Evolutionary conservation across 2,329 filamentous ascomycete genomes (phyloP), one percentile per base, ranked within the genome.

Genomic region (Talaromyces sp.): DNA sequence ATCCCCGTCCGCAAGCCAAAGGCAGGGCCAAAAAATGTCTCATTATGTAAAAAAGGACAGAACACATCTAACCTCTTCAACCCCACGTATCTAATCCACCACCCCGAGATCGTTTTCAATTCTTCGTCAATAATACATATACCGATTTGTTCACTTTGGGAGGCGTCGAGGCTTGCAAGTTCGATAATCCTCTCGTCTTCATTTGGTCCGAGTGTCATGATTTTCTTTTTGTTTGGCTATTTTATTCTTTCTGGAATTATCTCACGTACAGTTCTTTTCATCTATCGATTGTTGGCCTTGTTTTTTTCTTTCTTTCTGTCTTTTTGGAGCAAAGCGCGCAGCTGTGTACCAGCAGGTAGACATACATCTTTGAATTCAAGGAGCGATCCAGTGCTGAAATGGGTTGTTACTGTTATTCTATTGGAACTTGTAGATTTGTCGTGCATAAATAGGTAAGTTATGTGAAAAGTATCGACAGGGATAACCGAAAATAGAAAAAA

Each of bases 11-110:
- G 29, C 67, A 74, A 41, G 65, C 74, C 51, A 78, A 77, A 67
- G 74, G 74, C 57, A 79, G 79, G 69, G 74, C 72, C 67, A 79
- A 75, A 67, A 78, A 75, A 69, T 80, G 78, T 69, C 66, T 67
- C 62, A 79, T 80, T 65, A 68, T 80, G 71, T 79, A 72, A 72
- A 57, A 48, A 51, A 17, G 27, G 27, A 52, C 29, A 32, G 19
- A 24, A 41, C 58, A 60, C 58, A 54, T 41, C 43, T 48, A 35
- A 21, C 57, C n/a, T n/a, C n/a, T n/a, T n/a, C n/a, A n/a, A n/a
- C n/a, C n/a, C 17, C 29, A 19, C 41, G 32, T 51, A 52, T 57
- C 55, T 57, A 57, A 57, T 57, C n/a, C 31, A 57, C 32, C 43
- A n/a, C n/a, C 43, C 26, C 35, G 38, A 56, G 31, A 29, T 43